phyloP scores from a whole-genome alignment of 1,139 yeast genomes.

The Hyphopichia wangnamkhiaoensis region DNA sequence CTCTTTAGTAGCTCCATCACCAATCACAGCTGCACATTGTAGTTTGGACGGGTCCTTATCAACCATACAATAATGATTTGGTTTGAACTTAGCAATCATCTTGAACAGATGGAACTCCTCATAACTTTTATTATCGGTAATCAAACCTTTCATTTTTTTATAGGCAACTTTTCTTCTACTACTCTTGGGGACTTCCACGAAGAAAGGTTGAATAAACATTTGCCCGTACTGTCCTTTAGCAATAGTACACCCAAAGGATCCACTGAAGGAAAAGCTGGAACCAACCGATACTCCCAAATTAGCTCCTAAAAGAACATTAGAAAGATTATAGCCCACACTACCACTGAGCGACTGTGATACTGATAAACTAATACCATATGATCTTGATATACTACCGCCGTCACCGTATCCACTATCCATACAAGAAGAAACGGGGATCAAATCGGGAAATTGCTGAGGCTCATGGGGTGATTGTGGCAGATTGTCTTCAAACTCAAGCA shows the following conservation, averaged over 20 bases:
- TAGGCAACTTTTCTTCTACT: slow-evolving; percentile 12
- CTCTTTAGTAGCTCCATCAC: background rate
- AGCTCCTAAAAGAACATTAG: slow-evolving; percentile 8
- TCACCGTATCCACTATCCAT: slow-evolving; percentile 9
- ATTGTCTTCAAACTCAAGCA: slow-evolving; percentile 6
- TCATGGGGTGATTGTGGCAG: slow-evolving; percentile 7
- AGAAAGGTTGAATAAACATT: slow-evolving; percentile 13
- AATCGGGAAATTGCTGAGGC: slow-evolving; percentile 6
- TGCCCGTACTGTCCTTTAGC: slow-evolving; percentile 18
- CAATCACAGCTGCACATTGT: slow-evolving; percentile 7
- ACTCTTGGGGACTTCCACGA: slow-evolving; percentile 13
- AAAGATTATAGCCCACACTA: background rate
- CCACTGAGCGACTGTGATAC: slow-evolving; percentile 3
- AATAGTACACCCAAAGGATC: slow-evolving; percentile 15
- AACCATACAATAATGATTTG: slow-evolving; percentile 13
- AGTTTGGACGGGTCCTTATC: slow-evolving; percentile 7
- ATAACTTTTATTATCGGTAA: slow-evolving; percentile 6
- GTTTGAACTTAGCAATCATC: slow-evolving; percentile 9
- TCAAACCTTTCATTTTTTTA: slow-evolving; percentile 9
- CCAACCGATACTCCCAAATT: slow-evolving; percentile 12
- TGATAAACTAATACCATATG: slow-evolving; percentile 3
- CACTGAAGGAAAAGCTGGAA: slow-evolving; percentile 11
- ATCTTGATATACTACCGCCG: slow-evolving; percentile 5
- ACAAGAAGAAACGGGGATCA: slow-evolving; percentile 11
- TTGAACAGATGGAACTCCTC: slow-evolving; percentile 9